Percentiles rank a stretch among this genome's conserved stretches.
phyloP scores from a whole-genome alignment of 1,284 basidiomycete genomes.

The Heterobasidion parviporum region DNA sequence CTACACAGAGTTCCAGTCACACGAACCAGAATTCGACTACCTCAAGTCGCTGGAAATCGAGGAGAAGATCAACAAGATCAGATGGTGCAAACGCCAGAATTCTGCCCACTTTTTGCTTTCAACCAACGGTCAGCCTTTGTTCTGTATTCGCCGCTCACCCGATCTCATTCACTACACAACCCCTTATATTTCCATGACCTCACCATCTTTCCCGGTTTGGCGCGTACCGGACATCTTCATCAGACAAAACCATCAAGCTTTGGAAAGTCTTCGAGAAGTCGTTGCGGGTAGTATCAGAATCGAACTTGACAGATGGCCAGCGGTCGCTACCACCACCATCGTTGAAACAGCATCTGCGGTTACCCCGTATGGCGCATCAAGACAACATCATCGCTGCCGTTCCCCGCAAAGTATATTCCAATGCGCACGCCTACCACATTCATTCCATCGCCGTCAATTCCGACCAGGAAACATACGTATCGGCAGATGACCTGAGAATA shows the following conservation, averaged over 20 bases:
- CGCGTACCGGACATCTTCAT: background rate
- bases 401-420: constrained; percentile 97
- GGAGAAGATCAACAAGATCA: constrained; percentile 99
- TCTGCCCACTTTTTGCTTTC: constrained; percentile 95
- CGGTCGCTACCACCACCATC: constrained; percentile 55
- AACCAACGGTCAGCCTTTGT: constrained; percentile 73
- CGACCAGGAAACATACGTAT: constrained; percentile 99
- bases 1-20: constrained; percentile 99
- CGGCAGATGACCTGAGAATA: constrained; percentile 80
- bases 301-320: constrained; percentile 85
- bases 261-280: constrained; percentile 99
- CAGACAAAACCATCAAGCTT: constrained; percentile 99
- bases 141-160: background rate
- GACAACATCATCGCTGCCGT: constrained; percentile 99
- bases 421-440: constrained; percentile 99
- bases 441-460: constrained; percentile 99
- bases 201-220: background rate
- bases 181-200: background rate
- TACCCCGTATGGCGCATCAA: constrained; percentile 88
- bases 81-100: constrained; percentile 99
- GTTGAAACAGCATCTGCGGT: constrained; percentile 51
- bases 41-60: constrained; percentile 99
- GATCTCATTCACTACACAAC: background rate
- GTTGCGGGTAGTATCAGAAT: constrained; percentile 93
- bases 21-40: constrained; percentile 99